Evolutionary conservation across 495 filamentous ascomycete genomes (phyloP), one percentile per base, ranked within the genome.

Genomic region (Penicillium arizonense): DNA sequence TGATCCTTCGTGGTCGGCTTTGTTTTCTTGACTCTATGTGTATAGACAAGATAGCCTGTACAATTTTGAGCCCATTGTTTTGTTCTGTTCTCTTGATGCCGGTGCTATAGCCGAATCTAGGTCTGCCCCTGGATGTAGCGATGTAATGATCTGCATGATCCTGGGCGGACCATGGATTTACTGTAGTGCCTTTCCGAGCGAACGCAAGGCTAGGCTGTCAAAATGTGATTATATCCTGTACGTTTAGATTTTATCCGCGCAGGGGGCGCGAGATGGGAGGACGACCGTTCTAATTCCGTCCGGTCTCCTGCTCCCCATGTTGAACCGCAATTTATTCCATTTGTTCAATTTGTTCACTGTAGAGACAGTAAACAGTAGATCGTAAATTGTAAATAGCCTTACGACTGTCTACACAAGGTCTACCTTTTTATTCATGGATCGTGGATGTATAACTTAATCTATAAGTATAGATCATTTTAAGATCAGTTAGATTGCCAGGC

Each of bases 1-100:
- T 67, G 66, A 67, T 65, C 57, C 53, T 35, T 58, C 53, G 61
- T 46, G 58, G 55, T 67, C 55, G 56, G 63, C 58, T 59, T 68
- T 69, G 66, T 71, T 70, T 71, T 74, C 71, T 70, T 75, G 68
- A 75, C 71, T 73, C 68, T 72, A 72, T 74, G 67, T 77, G 71
- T 71, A 73, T 77, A 77, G 73, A 77, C 70, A 71, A 75, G 73
- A 75, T 75, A 77, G 74, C 68, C 74, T 77, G 74, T 77, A 77
- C 74, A 77, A 77, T 77, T 76, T 67, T 76, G 73, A 77, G 63
- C 59, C 74, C 70, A 74, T 71, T 72, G 59, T 73, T 77, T 76
- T 69, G 55, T 68, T 69, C 66, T 71, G 65, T 63, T 73, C 65
- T 36, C 42, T 46, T 36, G 42, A 39, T 58, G 57, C 50, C 50